These are phyloP conservation scores for Saccharata proteae DNA, from an alignment of 2,329 filamentous ascomycete genomes.

Conservation along the genomic window DNA sequence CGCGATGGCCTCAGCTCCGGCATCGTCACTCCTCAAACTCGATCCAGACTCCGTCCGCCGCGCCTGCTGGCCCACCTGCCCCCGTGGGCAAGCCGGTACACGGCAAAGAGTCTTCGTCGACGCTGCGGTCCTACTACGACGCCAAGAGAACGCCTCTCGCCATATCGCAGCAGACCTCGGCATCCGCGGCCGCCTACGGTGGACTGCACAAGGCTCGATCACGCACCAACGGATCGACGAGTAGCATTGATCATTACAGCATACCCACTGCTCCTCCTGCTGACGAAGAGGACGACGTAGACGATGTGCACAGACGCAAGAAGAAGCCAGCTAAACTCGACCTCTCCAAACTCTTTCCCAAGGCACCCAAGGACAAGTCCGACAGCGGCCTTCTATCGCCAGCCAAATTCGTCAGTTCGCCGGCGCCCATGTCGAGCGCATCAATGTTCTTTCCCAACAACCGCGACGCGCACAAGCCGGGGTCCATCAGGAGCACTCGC, in stretches of 20 bases:
- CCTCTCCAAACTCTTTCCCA: conserved; percentile 30
- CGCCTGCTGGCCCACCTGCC: conserved; percentile 13
- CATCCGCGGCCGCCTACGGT: conserved; percentile 32
- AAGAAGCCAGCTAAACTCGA: conserved; percentile 28
- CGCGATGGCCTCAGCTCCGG: conserved; percentile 17
- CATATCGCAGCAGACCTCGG: conserved; percentile 33
- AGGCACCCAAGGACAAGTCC: conserved; percentile 16
- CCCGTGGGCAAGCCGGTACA: conserved; percentile 18
- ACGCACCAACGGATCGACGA: conserved; percentile 12
- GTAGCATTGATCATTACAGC: conserved; percentile 10
- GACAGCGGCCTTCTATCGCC: conserved; percentile 23
- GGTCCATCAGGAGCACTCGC: conserved; percentile 17
- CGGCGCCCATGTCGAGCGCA: conserved; percentile 24
- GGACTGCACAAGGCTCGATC: conserved; percentile 28
- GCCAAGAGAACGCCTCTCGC: conserved; percentile 26
- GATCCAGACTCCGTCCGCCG: conserved; percentile 8
- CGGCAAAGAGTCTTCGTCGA: conserved; percentile 24
- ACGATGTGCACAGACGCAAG: background rate
- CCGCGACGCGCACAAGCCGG: conserved; percentile 14
- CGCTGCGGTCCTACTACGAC: conserved; percentile 32
- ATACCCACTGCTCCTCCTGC: conserved; percentile 8
- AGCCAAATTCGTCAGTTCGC: conserved; percentile 27
- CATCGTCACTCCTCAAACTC: conserved; percentile 22
- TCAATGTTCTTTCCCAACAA: conserved; percentile 26
- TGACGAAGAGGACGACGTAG: conserved; percentile 11